phyloP scores from a whole-genome alignment of 352 stramenopile genomes.

The Globisporangium takayamanum region DNA sequence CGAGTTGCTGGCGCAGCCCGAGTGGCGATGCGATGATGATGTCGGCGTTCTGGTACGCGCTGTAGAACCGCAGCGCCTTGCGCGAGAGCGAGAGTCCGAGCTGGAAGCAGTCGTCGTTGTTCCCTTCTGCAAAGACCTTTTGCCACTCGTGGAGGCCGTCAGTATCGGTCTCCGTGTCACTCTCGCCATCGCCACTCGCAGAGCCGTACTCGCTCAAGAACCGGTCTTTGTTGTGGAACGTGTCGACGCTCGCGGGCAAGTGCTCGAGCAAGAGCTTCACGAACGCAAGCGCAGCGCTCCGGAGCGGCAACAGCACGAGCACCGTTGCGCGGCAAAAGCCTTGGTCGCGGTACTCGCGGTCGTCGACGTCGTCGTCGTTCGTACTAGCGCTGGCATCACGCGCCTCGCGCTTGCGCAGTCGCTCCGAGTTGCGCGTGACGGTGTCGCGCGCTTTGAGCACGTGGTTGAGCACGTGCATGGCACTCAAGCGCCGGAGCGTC shows the following conservation, averaged over 20 bases:
- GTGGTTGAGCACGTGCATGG: conserved; percentile 79
- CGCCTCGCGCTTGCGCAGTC: conserved; percentile 39
- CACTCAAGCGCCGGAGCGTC: conserved; percentile 45
- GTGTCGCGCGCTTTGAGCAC: conserved; percentile 71
- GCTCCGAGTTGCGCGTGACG: conserved; percentile 63
- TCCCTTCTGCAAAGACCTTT: conserved; percentile 57
- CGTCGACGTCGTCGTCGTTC: conserved; percentile 22
- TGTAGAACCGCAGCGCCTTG: conserved; percentile 68
- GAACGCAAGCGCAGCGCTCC: conserved; percentile 54
- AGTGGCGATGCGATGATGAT: conserved; percentile 72
- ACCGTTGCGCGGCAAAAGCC: conserved; percentile 66
- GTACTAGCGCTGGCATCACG: no score
- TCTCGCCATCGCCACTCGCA: conserved; percentile 10
- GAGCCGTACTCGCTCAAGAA: conserved; percentile 61
- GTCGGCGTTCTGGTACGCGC: conserved; percentile 68
- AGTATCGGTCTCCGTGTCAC: conserved; percentile 15
- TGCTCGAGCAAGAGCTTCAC: conserved; percentile 59
- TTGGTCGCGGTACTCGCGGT: conserved; percentile 76
- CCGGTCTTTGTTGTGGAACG: conserved; percentile 74
- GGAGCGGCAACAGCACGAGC: conserved; percentile 61
- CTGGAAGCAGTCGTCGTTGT: conserved; percentile 83
- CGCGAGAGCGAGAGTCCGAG: conserved; percentile 64
- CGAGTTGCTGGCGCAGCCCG: conserved; percentile 59
- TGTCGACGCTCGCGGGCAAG: conserved; percentile 43
- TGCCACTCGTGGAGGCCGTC: conserved; percentile 63